These are phyloP conservation scores for Phyllosticta ampelicida DNA, from an alignment of 2,329 filamentous ascomycete genomes.

Conservation along the genomic window DNA sequence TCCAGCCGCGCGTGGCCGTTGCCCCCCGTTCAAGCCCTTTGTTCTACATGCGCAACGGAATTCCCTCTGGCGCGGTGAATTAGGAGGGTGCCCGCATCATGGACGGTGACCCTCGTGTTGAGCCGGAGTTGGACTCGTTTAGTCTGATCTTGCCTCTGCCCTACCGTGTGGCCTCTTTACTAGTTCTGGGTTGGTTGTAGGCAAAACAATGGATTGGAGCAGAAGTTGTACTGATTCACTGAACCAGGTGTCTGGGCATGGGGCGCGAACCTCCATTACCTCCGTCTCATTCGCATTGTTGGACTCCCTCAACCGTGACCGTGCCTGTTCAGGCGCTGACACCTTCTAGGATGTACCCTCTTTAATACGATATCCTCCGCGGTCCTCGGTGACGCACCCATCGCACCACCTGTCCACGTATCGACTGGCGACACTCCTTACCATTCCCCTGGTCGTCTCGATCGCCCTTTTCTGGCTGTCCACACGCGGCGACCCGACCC, in stretches of 20 bases:
- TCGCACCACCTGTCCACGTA: conserved; percentile 77
- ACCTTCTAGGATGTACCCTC: conserved; percentile 59
- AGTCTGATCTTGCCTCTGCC: conserved; percentile 79
- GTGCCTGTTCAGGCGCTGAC: conserved; percentile 14
- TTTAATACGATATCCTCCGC: conserved; percentile 75
- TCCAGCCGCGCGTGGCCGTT: neutral
- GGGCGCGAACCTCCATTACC: conserved; percentile 83
- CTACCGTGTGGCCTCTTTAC: conserved; percentile 75
- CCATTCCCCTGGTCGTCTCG: conserved; percentile 57
- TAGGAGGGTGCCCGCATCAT: conserved; percentile 31
- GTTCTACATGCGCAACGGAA: conserved; percentile 7
- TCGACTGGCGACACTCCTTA: conserved; percentile 69
- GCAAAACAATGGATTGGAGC: conserved; percentile 8
- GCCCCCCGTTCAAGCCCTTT: neutral
- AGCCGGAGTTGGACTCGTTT: conserved; percentile 65
- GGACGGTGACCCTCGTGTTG: conserved; percentile 64
- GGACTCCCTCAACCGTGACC: conserved; percentile 17
- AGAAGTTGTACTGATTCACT: conserved; percentile 8
- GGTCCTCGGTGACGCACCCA: conserved; percentile 56
- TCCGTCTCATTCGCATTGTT: conserved; percentile 66
- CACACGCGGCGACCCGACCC: conserved; percentile 57
- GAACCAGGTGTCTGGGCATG: conserved; percentile 80
- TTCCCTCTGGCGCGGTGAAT: conserved; percentile 4
- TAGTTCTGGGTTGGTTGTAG: conserved; percentile 60
- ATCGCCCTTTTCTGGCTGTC: conserved; percentile 75